Evolutionary conservation across 2,329 filamentous ascomycete genomes (phyloP), one percentile per base, ranked within the genome.

Genomic region (Cryphonectria nitschkei): DNA sequence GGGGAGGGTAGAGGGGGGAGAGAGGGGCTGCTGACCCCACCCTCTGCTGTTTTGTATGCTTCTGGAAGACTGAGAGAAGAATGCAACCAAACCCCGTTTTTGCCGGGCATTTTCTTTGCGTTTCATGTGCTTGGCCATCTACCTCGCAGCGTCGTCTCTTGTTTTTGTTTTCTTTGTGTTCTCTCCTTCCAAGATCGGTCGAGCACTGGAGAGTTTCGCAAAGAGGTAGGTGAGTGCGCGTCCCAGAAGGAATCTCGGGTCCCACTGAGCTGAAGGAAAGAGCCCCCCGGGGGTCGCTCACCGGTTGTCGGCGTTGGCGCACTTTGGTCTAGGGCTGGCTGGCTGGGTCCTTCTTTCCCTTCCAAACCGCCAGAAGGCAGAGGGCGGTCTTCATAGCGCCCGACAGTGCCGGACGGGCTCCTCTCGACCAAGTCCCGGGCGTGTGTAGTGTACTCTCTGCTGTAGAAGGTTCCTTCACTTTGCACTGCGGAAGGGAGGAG

Each of bases 191-290:
- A 50, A 65, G 63, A 32, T 52, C 29, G 63, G 63, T 16, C 29
- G n/a, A 29, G 63, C 29, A 13, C 26, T 62, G 34, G 43, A 34
- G 5, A 43, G 16, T 34, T 46, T 65, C 63, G 63, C 63, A 65
- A 65, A 65, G 43, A 65, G 63, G 63, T 65, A 65, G 63, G 63
- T 65, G 63, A 61, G 34, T 61, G 58, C 58, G 58, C 58, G 58
- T 19, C 32, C 63, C 34, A 13, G 22, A 13, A 16, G 26, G 41
- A 37, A 34, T 14, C 9, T 46, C 26, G 61, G 37, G 39, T 50
- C 41, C 41, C 41, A 26, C 41, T 52, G 62, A 16, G 32, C 61
- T 46, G 61, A 64, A 46, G 61, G 46, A 50, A 50, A 50, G 46
- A 50, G 16, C 19, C 19, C n/a, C 26, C 13, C 43, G 5, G 43